Percentiles rank a stretch among this genome's conserved stretches.
Evolutionary conservation across 1,284 basidiomycete genomes (phyloP).

Genomic region (Sporisorium iseilematis-ciliati): DNA sequence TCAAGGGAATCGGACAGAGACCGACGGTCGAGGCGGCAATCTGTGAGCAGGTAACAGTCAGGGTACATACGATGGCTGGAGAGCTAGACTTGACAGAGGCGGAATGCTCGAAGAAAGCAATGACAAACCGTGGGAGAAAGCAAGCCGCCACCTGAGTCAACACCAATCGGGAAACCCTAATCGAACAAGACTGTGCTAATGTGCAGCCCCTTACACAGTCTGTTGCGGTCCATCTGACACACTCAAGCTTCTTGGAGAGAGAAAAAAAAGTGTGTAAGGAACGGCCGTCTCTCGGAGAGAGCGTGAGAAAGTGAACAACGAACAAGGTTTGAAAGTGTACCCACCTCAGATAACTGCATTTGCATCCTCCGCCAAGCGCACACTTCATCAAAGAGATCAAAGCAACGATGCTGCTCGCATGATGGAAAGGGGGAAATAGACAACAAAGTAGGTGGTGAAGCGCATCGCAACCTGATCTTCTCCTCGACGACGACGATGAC

Average conservation of each 20-base stretch:
- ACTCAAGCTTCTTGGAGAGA: constrained; percentile 4
- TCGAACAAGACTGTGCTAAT: neutral
- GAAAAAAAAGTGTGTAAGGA: neutral
- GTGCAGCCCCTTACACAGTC: constrained; percentile 5
- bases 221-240: neutral
- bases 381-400: neutral
- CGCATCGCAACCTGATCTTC: neutral
- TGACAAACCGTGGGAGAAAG: constrained; percentile 21
- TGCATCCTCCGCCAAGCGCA: neutral
- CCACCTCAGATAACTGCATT: constrained; percentile 22
- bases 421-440: neutral
- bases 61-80: too few relatives aligned
- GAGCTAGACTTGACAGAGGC: too few relatives aligned
- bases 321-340: constrained; percentile 26
- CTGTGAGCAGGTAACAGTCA: neutral
- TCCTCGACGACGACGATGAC: neutral
- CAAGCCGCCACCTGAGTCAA: neutral
- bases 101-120: neutral
- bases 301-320: constrained; percentile 28
- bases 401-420: neutral
- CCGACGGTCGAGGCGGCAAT: neutral
- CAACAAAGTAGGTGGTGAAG: neutral
- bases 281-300: constrained; percentile 1
- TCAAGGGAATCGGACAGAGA: neutral
- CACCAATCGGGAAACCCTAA: constrained; percentile 10